A percentile compares a stretch with the other conserved stretches of the same genome.
These are phyloP conservation scores for Saturnispora ahearnii DNA, from an alignment of 805 yeast genomes.

Conservation along the genomic window DNA sequence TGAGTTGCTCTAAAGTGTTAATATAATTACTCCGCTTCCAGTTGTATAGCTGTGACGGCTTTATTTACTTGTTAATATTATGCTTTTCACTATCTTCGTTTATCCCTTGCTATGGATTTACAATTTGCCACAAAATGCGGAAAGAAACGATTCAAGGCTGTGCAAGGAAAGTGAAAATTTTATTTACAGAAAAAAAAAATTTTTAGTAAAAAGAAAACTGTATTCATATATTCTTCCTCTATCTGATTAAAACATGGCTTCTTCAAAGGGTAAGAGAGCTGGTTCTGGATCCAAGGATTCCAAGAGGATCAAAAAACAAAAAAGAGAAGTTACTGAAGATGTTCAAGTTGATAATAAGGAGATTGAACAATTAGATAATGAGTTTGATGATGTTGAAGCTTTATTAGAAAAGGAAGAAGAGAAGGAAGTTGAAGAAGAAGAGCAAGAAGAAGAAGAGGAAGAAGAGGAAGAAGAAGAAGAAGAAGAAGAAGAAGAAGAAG, in stretches of 20 bases:
- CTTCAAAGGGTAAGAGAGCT: conserved; percentile 8
- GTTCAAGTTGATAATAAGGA: conserved; percentile 4
- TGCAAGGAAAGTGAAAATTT: not conserved
- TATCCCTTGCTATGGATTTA: not conserved
- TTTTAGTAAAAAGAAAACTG: not conserved
- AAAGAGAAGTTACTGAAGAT: not conserved
- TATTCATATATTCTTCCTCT: not conserved
- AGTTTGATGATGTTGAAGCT: conserved; percentile 49
- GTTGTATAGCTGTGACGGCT: not conserved
- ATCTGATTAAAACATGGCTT: conserved; percentile 1
- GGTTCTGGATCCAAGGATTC: conserved; percentile 2
- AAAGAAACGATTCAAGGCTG: conserved; percentile 1
- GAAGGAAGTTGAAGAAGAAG: conserved; percentile 20
- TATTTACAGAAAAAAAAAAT: not conserved
- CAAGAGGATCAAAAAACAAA: conserved; percentile 5
- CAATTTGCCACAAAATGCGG: not conserved
- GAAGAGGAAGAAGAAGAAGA: conserved; percentile 17
- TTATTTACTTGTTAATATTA: too few species aligned
- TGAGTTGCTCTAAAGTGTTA: not conserved
- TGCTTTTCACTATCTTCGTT: not conserved
- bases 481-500: conserved; percentile 23
- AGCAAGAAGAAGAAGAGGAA: conserved; percentile 22
- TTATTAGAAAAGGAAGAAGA: conserved; percentile 27
- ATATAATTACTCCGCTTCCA: not conserved
- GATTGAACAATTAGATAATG: conserved; percentile 46